phyloP scores from a whole-genome alignment of 2,329 filamentous ascomycete species.

The Beauveria medogensis region DNA sequence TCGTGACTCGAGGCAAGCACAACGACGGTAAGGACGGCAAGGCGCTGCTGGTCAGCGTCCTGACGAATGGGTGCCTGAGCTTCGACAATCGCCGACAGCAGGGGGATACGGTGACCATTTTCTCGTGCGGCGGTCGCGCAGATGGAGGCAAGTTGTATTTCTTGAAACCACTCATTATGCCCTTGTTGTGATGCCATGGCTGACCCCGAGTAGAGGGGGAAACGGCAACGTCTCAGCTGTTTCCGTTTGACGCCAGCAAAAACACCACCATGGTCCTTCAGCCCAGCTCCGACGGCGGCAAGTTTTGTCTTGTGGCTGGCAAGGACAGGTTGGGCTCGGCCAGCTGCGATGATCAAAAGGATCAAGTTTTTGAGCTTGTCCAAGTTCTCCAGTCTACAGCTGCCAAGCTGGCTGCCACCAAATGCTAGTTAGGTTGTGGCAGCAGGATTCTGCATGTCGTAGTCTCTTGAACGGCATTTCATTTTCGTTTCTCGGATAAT shows the following conservation, averaged over 20 bases:
- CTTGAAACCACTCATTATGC: neutral
- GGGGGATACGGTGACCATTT: slow-evolving; percentile 40
- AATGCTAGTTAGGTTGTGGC: neutral
- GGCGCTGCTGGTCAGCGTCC: slow-evolving; percentile 39
- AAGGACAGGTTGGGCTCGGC: slow-evolving; percentile 21
- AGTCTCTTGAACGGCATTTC: neutral
- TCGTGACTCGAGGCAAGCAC: slow-evolving; percentile 41
- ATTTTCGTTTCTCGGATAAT: neutral
- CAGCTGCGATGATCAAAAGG: slow-evolving; percentile 2
- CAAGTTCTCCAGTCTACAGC: slow-evolving; percentile 2
- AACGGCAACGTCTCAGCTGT: slow-evolving; percentile 40
- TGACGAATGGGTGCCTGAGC: slow-evolving; percentile 45
- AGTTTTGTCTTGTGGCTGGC: slow-evolving; percentile 34
- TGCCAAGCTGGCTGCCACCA: neutral
- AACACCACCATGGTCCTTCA: slow-evolving; percentile 31
- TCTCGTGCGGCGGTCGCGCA: slow-evolving; percentile 44
- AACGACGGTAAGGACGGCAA: slow-evolving; percentile 33
- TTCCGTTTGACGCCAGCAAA: slow-evolving; percentile 36
- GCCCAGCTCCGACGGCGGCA: slow-evolving; percentile 34
- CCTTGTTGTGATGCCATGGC: neutral
- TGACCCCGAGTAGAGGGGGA: slow-evolving; percentile 27
- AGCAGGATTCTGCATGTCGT: neutral
- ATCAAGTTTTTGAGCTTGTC: slow-evolving; percentile 6
- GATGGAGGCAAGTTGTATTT: slow-evolving; percentile 32
- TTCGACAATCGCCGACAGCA: slow-evolving; percentile 36